phyloP scores from a whole-genome alignment of 164 flowering plant species.

The Sextonia rubra region DNA sequence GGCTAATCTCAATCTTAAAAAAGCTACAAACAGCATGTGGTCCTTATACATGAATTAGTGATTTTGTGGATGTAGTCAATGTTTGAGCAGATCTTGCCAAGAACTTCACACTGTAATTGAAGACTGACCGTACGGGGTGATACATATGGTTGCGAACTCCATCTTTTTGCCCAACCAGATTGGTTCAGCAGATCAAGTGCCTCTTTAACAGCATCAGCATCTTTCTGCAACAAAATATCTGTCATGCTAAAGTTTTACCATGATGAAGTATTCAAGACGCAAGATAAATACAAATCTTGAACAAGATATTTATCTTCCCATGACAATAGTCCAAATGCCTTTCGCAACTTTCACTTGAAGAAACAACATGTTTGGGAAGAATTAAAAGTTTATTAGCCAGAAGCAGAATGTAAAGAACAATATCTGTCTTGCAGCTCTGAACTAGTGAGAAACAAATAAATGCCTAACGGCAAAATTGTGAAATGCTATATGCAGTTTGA shows the following conservation, averaged over 20 bases:
- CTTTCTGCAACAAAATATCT: conserved; percentile 52
- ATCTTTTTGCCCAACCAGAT: conserved; percentile 86
- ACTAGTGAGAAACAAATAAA: neutral
- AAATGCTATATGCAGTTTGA: too few relatives aligned
- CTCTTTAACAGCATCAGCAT: conserved; percentile 79
- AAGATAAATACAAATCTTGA: neutral
- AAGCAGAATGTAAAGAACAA: neutral
- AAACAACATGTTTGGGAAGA: neutral
- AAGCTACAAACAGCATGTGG: conserved; percentile 10
- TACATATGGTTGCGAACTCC: conserved; percentile 94
- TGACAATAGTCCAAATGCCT: neutral
- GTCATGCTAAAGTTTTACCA: neutral
- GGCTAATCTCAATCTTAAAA: neutral
- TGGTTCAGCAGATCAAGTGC: conserved; percentile 78
- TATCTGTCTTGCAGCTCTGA: neutral
- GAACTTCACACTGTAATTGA: conserved; percentile 28
- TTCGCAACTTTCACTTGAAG: neutral
- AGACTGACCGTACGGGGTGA: conserved; percentile 87
- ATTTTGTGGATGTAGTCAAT: conserved; percentile 19
- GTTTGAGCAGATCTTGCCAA: conserved; percentile 28
- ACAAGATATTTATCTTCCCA: neutral
- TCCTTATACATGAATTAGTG: conserved; percentile 16
- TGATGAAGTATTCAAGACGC: neutral
- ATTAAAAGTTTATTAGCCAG: neutral
- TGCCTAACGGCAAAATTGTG: too few relatives aligned